Percentiles rank a stretch among this genome's conserved stretches.
phyloP scores from a whole-genome alignment of 768 basidiomycete species.

The Podaxis sp. region DNA sequence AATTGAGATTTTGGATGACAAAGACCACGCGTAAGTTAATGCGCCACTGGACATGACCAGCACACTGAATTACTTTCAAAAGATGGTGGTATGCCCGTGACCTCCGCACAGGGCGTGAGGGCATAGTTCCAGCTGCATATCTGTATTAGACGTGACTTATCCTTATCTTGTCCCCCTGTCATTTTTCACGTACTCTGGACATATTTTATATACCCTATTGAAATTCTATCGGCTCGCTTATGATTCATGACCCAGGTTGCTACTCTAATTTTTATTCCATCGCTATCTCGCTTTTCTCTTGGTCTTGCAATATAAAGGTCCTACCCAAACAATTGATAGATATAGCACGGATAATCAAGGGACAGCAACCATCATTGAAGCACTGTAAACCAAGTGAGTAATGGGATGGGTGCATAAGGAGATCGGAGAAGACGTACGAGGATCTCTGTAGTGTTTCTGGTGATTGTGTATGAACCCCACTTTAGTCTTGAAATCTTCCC shows the following conservation, averaged over 20 bases:
- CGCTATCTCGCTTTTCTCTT: neutral
- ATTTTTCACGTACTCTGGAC: slow-evolving; percentile 23
- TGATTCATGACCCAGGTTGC: slow-evolving; percentile 7
- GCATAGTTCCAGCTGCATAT: slow-evolving; percentile 90
- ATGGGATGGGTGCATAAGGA: neutral
- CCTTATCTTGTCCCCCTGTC: slow-evolving; percentile 29
- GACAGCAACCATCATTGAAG: slow-evolving; percentile 20
- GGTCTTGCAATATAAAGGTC: slow-evolving; percentile 13
- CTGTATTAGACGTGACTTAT: slow-evolving; percentile 57
- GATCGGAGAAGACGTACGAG: slow-evolving; percentile 40
- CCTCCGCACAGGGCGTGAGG: slow-evolving; percentile 72
- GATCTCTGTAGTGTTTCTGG: slow-evolving; percentile 88
- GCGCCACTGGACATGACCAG: neutral
- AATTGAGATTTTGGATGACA: slow-evolving; percentile 75
- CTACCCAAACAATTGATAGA: slow-evolving; percentile 10
- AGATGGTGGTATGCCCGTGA: slow-evolving; percentile 97
- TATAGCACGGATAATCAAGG: neutral
- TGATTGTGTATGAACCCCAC: slow-evolving; percentile 75
- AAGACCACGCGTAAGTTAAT: slow-evolving; percentile 66
- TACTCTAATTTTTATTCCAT: neutral
- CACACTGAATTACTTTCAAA: slow-evolving; percentile 16
- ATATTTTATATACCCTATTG: slow-evolving; percentile 9
- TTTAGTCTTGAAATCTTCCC: slow-evolving; percentile 82
- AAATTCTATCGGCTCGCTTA: neutral
- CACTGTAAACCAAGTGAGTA: slow-evolving; percentile 18